phyloP scores from a whole-genome alignment of 1,284 basidiomycete genomes.

The Cerrena zonata region DNA sequence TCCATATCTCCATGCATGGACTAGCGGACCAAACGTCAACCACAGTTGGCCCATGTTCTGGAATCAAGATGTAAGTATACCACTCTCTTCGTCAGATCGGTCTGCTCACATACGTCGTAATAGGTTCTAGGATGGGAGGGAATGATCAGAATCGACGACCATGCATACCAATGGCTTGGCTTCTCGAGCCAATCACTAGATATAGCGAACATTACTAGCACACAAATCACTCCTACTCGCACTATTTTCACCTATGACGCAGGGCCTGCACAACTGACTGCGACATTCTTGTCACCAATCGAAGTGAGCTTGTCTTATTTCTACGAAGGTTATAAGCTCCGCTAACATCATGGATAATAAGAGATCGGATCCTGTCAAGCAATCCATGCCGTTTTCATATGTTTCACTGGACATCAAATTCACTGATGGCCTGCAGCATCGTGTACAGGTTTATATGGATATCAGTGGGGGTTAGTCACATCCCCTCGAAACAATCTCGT shows the following conservation, averaged over 20 bases:
- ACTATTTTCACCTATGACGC: slow-evolving; percentile 16
- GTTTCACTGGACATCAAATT: slow-evolving; percentile 25
- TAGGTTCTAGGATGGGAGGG: slow-evolving; percentile 17
- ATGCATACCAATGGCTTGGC: slow-evolving; percentile 18
- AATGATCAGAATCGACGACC: slow-evolving; percentile 17
- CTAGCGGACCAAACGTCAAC: neutral
- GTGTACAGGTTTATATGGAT: slow-evolving; percentile 31
- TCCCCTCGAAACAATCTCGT: neutral
- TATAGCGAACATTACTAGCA: slow-evolving; percentile 9
- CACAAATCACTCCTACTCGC: slow-evolving; percentile 15
- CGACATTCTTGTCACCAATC: slow-evolving; percentile 19
- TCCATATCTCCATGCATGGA: slow-evolving; percentile 16
- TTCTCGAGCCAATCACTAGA: neutral
- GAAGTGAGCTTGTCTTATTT: slow-evolving; percentile 12
- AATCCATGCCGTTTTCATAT: slow-evolving; percentile 32
- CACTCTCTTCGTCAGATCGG: neutral
- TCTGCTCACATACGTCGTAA: neutral
- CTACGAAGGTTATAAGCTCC: too few species aligned
- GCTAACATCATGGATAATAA: too few species aligned
- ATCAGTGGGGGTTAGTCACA: slow-evolving; percentile 29
- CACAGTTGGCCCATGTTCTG: slow-evolving; percentile 14
- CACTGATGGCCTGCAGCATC: slow-evolving; percentile 25
- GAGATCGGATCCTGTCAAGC: slow-evolving; percentile 28
- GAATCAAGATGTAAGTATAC: slow-evolving; percentile 7
- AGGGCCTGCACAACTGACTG: slow-evolving; percentile 16